phyloP scores from a whole-genome alignment of 495 filamentous ascomycete genomes.

The Hypoxylon subgilvum region DNA sequence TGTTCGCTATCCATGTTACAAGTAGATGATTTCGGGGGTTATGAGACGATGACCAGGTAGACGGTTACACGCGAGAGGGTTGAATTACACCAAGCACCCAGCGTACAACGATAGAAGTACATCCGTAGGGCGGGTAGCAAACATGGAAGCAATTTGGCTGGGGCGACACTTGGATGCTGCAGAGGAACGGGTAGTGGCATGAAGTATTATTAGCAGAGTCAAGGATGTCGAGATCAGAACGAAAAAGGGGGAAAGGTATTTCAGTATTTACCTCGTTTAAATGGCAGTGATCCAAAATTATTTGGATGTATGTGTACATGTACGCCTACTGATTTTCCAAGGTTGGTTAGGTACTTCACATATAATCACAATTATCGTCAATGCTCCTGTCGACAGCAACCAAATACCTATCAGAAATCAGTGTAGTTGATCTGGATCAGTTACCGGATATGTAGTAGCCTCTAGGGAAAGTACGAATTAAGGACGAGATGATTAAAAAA shows the following conservation, averaged over 20 bases:
- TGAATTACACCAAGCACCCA: slow-evolving; percentile 8
- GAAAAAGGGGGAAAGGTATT: neutral
- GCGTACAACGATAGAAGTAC: slow-evolving; percentile 2
- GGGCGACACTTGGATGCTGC: slow-evolving; percentile 22
- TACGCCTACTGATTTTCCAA: too few relatives aligned
- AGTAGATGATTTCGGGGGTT: slow-evolving; percentile 13
- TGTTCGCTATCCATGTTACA: slow-evolving; percentile 25
- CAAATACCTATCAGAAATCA: too few relatives aligned
- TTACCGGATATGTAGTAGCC: too few relatives aligned
- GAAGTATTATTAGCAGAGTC: slow-evolving; percentile 23
- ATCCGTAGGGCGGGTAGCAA: slow-evolving; percentile 21
- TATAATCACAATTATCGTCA: too few relatives aligned
- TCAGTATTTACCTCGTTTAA: too few relatives aligned
- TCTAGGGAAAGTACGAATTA: too few relatives aligned
- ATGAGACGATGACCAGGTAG: slow-evolving; percentile 22
- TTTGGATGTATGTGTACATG: too few relatives aligned
- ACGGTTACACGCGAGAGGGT: slow-evolving; percentile 23
- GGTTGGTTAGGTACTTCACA: too few relatives aligned
- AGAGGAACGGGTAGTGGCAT: slow-evolving; percentile 24
- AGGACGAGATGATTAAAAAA: too few relatives aligned
- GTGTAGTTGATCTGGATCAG: too few relatives aligned
- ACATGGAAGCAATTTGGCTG: slow-evolving; percentile 21
- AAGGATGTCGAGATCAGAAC: slow-evolving; percentile 17
- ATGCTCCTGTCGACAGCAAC: too few relatives aligned
- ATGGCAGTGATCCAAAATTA: too few relatives aligned